A percentile compares a stretch with the other conserved stretches of the same genome.
Evolutionary conservation across 352 stramenopile genomes (phyloP).

Genomic region (Peronospora tabacina): DNA sequence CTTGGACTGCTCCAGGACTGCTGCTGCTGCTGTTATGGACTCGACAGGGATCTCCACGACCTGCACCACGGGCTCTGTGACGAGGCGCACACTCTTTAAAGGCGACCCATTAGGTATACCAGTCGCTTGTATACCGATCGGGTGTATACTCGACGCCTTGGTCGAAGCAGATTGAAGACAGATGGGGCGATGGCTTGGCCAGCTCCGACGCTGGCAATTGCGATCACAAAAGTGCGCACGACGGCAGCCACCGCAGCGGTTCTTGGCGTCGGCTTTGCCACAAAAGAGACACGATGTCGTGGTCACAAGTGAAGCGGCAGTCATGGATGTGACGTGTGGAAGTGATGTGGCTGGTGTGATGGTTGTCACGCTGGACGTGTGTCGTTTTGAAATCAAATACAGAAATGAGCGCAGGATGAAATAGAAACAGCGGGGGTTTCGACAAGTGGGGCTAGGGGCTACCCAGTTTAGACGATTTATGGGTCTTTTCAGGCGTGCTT

Average conservation of each 20-base stretch:
- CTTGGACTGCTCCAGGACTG: constrained; percentile 12
- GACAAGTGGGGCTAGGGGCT: neutral
- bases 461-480: too few species aligned
- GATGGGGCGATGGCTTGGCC: constrained; percentile 43
- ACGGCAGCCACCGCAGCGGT: constrained; percentile 65
- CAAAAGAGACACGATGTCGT: constrained; percentile 41
- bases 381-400: neutral
- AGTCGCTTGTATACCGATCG: constrained; percentile 17
- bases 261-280: constrained; percentile 38
- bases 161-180: constrained; percentile 17
- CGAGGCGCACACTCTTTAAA: constrained; percentile 38
- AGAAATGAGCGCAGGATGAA: neutral
- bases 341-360: neutral
- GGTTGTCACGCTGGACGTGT: neutral
- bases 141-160: neutral
- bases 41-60: constrained; percentile 31
- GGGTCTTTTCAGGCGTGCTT: too few species aligned
- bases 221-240: constrained; percentile 71
- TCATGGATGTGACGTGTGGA: constrained; percentile 12
- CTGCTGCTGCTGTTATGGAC: constrained; percentile 14
- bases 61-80: constrained; percentile 37
- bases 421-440: neutral
- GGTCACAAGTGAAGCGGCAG: neutral
- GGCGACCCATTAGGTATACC: constrained; percentile 23
- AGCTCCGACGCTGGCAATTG: constrained; percentile 61